phyloP scores from a whole-genome alignment of 306 rosid species.

The Rubus idaeus region DNA sequence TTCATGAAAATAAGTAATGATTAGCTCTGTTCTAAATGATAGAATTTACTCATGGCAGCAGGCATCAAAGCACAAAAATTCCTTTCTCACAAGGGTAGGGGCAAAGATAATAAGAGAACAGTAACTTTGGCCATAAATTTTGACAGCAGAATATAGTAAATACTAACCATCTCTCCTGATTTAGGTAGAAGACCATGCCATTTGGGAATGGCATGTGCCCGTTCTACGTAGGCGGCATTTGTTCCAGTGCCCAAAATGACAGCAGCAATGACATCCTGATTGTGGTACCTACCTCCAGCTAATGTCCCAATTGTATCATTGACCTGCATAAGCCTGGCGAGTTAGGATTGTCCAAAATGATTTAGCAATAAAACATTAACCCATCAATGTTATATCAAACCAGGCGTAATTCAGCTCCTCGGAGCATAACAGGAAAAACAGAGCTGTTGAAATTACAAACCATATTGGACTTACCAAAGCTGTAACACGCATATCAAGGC shows the following conservation, averaged over 20 bases:
- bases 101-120: neutral
- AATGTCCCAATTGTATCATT: slow-evolving; percentile 95
- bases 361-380: neutral
- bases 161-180: slow-evolving; percentile 93
- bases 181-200: slow-evolving; percentile 82
- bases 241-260: slow-evolving; percentile 98
- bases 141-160: slow-evolving; percentile 9
- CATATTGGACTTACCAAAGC: slow-evolving; percentile 64
- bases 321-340: slow-evolving; percentile 53
- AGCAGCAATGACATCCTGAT: slow-evolving; percentile 79
- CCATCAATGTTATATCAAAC: slow-evolving; percentile 14
- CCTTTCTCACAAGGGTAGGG: neutral
- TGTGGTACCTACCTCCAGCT: slow-evolving; percentile 78
- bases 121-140: neutral
- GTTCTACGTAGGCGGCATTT: slow-evolving; percentile 93
- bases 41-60: neutral
- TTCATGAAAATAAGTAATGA: slow-evolving; percentile 16
- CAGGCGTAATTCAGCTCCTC: slow-evolving; percentile 19
- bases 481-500: slow-evolving; percentile 86
- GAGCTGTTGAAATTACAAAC: slow-evolving; percentile 16
- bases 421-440: slow-evolving; percentile 1
- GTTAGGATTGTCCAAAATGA: slow-evolving; percentile 31
- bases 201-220: slow-evolving; percentile 87
- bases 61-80: neutral
- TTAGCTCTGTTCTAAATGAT: neutral